Base-by-base conservation (phyloP, 345 rosid genomes). In the Combretum micranthum region DNA sequence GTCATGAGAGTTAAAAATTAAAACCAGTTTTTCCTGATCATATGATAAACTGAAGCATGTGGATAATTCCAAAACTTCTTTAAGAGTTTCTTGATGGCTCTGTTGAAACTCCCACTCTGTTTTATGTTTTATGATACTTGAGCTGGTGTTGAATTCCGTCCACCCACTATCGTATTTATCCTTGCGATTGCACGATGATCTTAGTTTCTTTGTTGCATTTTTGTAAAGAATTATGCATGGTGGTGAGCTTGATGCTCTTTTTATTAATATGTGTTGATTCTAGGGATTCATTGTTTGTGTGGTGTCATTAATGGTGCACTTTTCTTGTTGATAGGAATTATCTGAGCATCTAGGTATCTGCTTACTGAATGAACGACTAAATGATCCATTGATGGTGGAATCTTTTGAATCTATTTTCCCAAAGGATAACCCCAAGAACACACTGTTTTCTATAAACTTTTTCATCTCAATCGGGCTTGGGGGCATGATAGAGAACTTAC, bases 381-480 rank as follows among this genome's bases (percentile, higher is more conserved):
- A 82, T 23, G 88, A 86, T 64, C 82, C 93, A 3, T 62, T 72
- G 7, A 82, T 86, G 90, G 74, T 63, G 62, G 96, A 91, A 21
- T 82, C 96, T 0, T 84, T 76, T 15, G 96, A 88, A 51, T 82
- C 96, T 0, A 93, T 89, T 45, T 93, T 93, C 66, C 97, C 97
- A 0, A 83, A 55, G 62, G 99, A 93, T 61, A 84, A 93, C 62
- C 99, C 94, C 0, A 93, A 88, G 91, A 93, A 87, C 77, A 87
- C 96, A 0, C 61, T 96, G 57, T 87, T 93, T 69, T 53, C 97
- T 52, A 87, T 89, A 52, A 93, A 93, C 72, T 93, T 89, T 66
- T 87, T 93, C 71, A 93, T 96, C 15, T 87, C 99, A 46, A 87
- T 89, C 73, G 99, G 99, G 44, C 91, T 93, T 20, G 99, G 97